Base-by-base conservation (phyloP, 495 filamentous ascomycete genomes). In the Xylaria curta region DNA sequence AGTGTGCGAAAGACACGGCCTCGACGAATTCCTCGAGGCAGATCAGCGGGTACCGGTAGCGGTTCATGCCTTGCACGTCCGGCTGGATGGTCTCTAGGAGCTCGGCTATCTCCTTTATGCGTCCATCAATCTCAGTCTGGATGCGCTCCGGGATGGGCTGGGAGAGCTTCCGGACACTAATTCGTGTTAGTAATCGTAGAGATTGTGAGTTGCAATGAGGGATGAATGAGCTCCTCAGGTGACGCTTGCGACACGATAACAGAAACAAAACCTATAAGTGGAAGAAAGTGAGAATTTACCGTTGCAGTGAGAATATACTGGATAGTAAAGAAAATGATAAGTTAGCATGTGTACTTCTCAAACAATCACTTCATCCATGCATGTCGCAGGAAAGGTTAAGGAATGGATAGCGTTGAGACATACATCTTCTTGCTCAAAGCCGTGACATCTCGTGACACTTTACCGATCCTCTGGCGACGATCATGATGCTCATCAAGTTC, bases 351-450 rank as follows among this genome's bases (percentile, higher is more conserved):
- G 17, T 17, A 24, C 21, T 56, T 36, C 62, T 71, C 46, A 63
- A 21, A 73, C 24, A 19, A n/a, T 21, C 42, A 44, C 38, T 17
- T 44, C 17, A 59, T 31, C 19, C 15, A 33, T 60, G 10, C 56
- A n/a, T 38, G 28, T 38, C 1, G 31, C 31, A n/a, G 15, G 56
- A n/a, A 21, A n/a, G 31, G 56, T n/a, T 21, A 53, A 53, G 1
- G 1, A 21, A 10, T 26, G 12, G 49, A 3, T 4, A 21, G 47
- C 10, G 36, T 17, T 4, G 53, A 71, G 38, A 66, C 84, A 83
- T 81, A 97, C 96, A 98, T 97, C 85, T 98, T 98, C 87, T 99
- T 99, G 82, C 94, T 97, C 51, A 93, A 79, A 0, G 93, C 94
- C 9, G 97, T 99, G 72, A 98, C 91, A 82, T 98, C 96, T 51